Percentiles rank a stretch among this genome's conserved stretches.
phyloP scores from a whole-genome alignment of 163 green algal species.

The Scenedesmus sp. region DNA sequence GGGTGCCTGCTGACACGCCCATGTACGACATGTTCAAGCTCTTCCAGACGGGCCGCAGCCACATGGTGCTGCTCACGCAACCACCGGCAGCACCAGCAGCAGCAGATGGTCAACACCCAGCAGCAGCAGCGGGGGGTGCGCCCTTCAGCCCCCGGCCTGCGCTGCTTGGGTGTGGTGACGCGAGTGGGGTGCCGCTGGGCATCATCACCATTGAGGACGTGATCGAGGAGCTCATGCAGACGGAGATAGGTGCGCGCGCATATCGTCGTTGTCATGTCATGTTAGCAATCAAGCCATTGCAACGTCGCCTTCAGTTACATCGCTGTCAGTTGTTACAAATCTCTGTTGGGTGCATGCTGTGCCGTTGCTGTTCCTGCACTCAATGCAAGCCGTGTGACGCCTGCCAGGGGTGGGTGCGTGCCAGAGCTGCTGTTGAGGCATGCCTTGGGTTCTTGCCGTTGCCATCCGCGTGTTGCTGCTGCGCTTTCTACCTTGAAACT shows the following conservation, averaged over 20 bases:
- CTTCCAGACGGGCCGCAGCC: conserved; percentile 90
- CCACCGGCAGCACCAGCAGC: not conserved
- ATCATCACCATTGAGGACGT: conserved; percentile 95
- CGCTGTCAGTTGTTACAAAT: not conserved
- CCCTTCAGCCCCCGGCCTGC: not conserved
- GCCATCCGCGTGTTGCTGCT: not conserved
- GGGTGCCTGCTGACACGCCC: conserved; percentile 70
- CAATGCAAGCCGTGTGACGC: no score
- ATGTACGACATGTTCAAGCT: conserved; percentile 96
- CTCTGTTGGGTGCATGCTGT: no score
- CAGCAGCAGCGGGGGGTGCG: not conserved
- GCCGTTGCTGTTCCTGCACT: not conserved
- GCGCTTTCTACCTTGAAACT: no score
- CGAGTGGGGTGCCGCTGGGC: conserved; percentile 63
- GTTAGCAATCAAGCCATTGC: not conserved
- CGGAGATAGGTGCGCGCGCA: conserved; percentile 66
- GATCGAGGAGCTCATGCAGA: conserved; percentile 86
- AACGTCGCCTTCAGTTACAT: not conserved
- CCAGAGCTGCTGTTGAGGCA: no score
- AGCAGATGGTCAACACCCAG: not conserved
- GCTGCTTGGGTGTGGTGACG: not conserved
- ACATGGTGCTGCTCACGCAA: conserved; percentile 90
- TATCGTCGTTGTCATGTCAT: not conserved
- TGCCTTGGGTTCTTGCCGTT: no score
- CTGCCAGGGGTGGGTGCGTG: no score